Base-by-base conservation (phyloP, 345 rosid species). In the Chamaenerion angustifolium region DNA sequence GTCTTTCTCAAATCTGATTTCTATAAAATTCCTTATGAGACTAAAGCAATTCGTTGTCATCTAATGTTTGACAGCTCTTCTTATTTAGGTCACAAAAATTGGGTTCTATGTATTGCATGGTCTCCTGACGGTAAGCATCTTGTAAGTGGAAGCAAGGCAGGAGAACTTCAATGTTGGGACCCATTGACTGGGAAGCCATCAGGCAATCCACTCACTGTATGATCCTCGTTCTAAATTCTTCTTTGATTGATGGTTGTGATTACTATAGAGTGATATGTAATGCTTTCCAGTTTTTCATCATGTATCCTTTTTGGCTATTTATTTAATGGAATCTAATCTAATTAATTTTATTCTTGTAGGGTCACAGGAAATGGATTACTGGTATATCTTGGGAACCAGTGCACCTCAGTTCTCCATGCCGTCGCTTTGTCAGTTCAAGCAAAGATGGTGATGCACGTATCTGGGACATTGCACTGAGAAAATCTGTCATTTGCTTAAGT, bases 401-500 rank as follows among this genome's bases (percentile, higher is more conserved):
- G 45, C 98, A 92, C 58, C 77, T 87, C 68, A 92, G 59, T 48
- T 74, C 96, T 63, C 98, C 96, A n/a, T 77, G 89, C 45, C 81
- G 90, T 55, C 90, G 94, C 51, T 92, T 87, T 72, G 96, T 87
- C 48, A 92, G 89, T 76, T 76, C 88, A 56, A 80, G 98, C 75
- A 87, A 87, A 77, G 98, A 92, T 82, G 96, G 96, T 10, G 95
- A 87, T 80, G 98, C 98, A 12, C 83, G 95, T 51, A 78, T 92
- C 65, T 92, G 96, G 98, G 98, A 87, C 59, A 40, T 82, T 56
- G 60, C 88, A 37, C 59, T 79, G 52, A 79, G 71, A 59, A 84
- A 71, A 69, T 69, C 85, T 66, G 61, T 83, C 35, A 84, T 92
- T 42, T 72, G 76, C 76, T 88, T 92, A 37, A 82, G 79, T 42